phyloP scores from a whole-genome alignment of 2,329 filamentous ascomycete genomes.

The Verticillium albo-atrum region DNA sequence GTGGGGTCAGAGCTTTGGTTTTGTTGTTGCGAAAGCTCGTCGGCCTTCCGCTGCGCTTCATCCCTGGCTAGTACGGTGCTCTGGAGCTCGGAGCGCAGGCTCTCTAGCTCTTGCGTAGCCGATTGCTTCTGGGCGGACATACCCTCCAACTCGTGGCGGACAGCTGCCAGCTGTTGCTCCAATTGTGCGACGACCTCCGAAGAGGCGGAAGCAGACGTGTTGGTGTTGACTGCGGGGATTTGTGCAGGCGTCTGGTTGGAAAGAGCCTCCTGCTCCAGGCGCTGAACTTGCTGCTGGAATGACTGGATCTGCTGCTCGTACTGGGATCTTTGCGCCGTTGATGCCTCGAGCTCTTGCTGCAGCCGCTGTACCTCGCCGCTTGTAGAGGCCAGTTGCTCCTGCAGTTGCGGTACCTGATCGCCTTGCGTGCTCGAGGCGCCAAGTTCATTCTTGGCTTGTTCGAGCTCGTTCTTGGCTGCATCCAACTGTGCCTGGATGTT shows the following conservation, averaged over 20 bases:
- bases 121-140: conserved; percentile 64
- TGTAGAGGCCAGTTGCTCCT: conserved; percentile 43
- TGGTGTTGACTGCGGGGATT: conserved; percentile 17
- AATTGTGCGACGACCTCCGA: conserved; percentile 42
- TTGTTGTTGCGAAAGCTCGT: conserved; percentile 18
- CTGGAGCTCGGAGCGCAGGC: conserved; percentile 55
- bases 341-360: conserved; percentile 26
- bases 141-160: conserved; percentile 59
- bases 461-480: conserved; percentile 48
- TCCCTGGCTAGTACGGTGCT: conserved; percentile 61
- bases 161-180: conserved; percentile 43
- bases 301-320: conserved; percentile 38
- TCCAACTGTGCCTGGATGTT: conserved; percentile 47
- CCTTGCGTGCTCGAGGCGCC: background rate
- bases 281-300: conserved; percentile 37
- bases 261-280: conserved; percentile 27
- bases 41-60: conserved; percentile 41
- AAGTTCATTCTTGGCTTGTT: conserved; percentile 32
- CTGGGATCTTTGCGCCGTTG: conserved; percentile 25
- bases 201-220: conserved; percentile 35
- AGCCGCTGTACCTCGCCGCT: conserved; percentile 51
- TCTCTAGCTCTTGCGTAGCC: conserved; percentile 59
- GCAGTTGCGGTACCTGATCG: conserved; percentile 26
- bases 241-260: conserved; percentile 35
- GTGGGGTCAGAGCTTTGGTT: conserved; percentile 13